Conservation (phyloP, 768 basidiomycete genomes). For the Lentinula sp. region DNA sequence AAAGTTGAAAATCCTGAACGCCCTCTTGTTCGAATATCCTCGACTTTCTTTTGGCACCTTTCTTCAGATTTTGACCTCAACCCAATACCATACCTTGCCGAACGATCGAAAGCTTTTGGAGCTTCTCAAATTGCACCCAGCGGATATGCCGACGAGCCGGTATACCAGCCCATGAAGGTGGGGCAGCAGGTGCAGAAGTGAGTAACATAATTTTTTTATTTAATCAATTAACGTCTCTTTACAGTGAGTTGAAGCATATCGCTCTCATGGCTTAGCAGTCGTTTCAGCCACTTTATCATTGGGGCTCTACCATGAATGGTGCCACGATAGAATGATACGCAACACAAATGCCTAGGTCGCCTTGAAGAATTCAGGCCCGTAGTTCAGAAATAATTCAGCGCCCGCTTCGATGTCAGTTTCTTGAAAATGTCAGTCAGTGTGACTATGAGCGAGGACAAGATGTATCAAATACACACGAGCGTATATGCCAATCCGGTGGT, state of each 20-base stretch:
- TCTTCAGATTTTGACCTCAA: conserved; percentile 78
- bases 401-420: conserved; percentile 3
- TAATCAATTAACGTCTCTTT: neutral
- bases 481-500: conserved; percentile 61
- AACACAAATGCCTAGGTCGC: neutral
- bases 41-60: conserved; percentile 95
- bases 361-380: neutral
- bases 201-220: conserved; percentile 15
- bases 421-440: neutral
- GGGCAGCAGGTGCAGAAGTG: conserved; percentile 86
- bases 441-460: neutral
- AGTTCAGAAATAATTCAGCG: neutral
- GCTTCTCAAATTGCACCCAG: conserved; percentile 32
- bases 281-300: neutral
- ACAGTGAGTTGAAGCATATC: conserved; percentile 76
- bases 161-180: conserved; percentile 76
- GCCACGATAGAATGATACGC: no score
- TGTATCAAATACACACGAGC: conserved; percentile 19
- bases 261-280: conserved; percentile 61
- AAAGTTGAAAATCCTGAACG: conserved; percentile 57
- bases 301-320: neutral
- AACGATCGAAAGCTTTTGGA: conserved; percentile 40
- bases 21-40: conserved; percentile 93
- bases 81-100: conserved; percentile 50
- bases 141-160: conserved; percentile 30